These are phyloP conservation scores for Rasamsonia emersonii DNA, from an alignment of 2,329 filamentous ascomycete genomes.

Conservation along the genomic window DNA sequence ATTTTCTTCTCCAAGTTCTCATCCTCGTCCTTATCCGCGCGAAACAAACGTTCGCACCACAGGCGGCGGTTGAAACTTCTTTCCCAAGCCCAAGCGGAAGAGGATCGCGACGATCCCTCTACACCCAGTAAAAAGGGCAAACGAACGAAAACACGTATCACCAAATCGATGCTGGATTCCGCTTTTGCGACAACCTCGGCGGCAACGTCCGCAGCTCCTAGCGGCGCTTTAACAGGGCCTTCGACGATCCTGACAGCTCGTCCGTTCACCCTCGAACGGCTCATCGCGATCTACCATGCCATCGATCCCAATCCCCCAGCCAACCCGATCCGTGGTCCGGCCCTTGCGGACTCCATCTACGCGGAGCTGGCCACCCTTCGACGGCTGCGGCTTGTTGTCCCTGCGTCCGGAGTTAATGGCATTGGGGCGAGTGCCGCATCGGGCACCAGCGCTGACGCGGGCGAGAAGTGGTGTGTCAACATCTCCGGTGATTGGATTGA, in stretches of 20 bases:
- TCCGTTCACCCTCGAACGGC: constrained; percentile 37
- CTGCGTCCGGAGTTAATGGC: constrained; percentile 26
- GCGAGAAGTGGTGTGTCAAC: constrained; percentile 42
- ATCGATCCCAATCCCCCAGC: constrained; percentile 38
- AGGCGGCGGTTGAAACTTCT: constrained; percentile 33
- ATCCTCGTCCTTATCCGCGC: constrained; percentile 32
- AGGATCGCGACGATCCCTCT: constrained; percentile 20
- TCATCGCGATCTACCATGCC: constrained; percentile 40
- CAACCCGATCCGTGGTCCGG: constrained; percentile 26
- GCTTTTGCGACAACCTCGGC: constrained; percentile 32
- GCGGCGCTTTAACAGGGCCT: constrained; percentile 25
- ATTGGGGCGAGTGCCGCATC: constrained; percentile 17
- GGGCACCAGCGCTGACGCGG: constrained; percentile 30
- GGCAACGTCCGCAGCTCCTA: constrained; percentile 23
- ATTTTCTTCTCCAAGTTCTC: constrained; percentile 44
- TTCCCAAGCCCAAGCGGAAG: constrained; percentile 29
- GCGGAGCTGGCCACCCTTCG: constrained; percentile 39
- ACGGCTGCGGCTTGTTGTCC: constrained; percentile 38
- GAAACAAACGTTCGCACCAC: constrained; percentile 37
- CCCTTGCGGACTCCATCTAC: constrained; percentile 36
- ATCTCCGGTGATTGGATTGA: constrained; percentile 40
- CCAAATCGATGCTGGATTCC: constrained; percentile 31
- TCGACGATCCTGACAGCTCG: constrained; percentile 33
- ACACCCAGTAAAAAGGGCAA: constrained; percentile 27
- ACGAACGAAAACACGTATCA: constrained; percentile 30